phyloP scores from a whole-genome alignment of 2,329 filamentous ascomycete species.

The Pestalotiopsis sp. region DNA sequence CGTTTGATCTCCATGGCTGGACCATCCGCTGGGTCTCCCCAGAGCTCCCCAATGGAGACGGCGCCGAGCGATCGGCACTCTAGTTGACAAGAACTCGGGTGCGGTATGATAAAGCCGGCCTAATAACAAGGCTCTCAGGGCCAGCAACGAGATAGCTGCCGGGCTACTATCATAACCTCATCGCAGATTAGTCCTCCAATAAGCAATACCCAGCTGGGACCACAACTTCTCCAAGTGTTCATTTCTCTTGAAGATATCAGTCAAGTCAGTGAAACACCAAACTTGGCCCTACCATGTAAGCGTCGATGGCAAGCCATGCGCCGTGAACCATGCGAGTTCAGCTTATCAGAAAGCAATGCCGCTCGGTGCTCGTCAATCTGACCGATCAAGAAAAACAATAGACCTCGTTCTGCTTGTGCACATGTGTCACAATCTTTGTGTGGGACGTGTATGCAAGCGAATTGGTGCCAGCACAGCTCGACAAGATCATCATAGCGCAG shows the following conservation, averaged over 20 bases:
- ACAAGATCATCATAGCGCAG: background rate
- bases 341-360: background rate
- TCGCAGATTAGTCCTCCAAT: background rate
- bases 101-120: background rate
- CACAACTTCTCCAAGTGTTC: background rate
- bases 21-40: background rate
- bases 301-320: background rate
- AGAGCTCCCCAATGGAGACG: background rate
- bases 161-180: background rate
- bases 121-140: background rate
- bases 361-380: background rate
- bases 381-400: background rate
- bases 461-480: background rate
- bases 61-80: conserved; percentile 2
- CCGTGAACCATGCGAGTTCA: background rate
- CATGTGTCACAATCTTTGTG: background rate
- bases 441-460: background rate
- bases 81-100: background rate
- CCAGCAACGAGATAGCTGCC: background rate
- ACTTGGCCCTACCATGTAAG: background rate
- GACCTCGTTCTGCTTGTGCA: background rate
- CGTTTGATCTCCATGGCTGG: conserved; percentile 2
- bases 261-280: background rate
- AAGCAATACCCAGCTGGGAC: background rate
- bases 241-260: background rate